These are phyloP conservation scores for Trichosporon ovoides DNA, from an alignment of 1,284 basidiomycete species.

Conservation along the genomic window DNA sequence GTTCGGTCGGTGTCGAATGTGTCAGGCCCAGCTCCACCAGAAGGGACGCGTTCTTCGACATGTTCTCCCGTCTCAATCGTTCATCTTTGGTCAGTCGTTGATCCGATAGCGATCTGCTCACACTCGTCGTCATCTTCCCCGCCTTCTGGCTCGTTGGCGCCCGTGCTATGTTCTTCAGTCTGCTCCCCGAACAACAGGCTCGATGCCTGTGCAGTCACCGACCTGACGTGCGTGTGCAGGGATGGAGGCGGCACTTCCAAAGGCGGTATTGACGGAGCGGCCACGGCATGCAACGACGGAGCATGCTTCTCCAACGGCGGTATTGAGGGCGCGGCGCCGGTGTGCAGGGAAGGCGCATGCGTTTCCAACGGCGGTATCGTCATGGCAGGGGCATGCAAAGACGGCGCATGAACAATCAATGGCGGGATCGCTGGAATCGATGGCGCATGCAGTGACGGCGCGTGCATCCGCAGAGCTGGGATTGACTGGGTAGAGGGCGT, in stretches of 20 bases:
- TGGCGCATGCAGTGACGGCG: background rate
- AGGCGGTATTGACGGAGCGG: background rate
- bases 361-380: background rate
- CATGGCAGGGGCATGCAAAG: background rate
- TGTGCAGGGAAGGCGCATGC: background rate
- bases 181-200: too few species aligned
- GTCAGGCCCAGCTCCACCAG: slow-evolving; percentile 7
- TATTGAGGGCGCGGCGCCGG: background rate
- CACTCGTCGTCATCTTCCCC: slow-evolving; percentile 5
- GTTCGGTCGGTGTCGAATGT: background rate
- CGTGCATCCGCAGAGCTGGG: too few species aligned
- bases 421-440: background rate
- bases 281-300: background rate
- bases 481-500: background rate
- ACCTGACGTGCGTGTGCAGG: background rate
- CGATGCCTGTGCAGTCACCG: too few species aligned
- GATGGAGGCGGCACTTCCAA: background rate
- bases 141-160: background rate
- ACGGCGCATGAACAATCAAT: background rate
- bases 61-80: slow-evolving; percentile 8
- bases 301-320: background rate
- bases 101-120: background rate
- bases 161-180: too few species aligned
- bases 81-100: slow-evolving; percentile 14
- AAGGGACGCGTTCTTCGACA: slow-evolving; percentile 9